These are phyloP conservation scores for Nemania sp. DNA, from an alignment of 2,329 filamentous ascomycete species.

Conservation along the genomic window DNA sequence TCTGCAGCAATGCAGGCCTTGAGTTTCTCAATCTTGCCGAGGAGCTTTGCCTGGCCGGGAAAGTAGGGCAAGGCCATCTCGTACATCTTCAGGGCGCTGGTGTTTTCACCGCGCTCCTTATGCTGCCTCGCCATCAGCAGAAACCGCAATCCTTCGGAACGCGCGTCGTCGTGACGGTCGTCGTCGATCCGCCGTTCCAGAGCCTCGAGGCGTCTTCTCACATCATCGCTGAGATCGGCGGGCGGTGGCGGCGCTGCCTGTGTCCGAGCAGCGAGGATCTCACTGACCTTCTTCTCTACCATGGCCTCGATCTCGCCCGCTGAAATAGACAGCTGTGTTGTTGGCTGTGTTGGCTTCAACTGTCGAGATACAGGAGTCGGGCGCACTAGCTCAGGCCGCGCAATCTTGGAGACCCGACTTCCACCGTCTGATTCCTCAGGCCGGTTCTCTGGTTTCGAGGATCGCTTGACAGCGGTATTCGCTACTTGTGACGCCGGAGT, in stretches of 20 bases:
- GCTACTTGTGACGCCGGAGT: constrained; percentile 33
- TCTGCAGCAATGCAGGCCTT: constrained; percentile 54
- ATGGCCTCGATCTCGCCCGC: constrained; percentile 84
- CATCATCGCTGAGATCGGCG: constrained; percentile 70
- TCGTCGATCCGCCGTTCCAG: constrained; percentile 85
- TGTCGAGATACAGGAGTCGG: constrained; percentile 28
- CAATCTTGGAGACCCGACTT: constrained; percentile 39
- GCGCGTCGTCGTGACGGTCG: constrained; percentile 68
- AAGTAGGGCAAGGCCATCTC: constrained; percentile 84
- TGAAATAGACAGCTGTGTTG: constrained; percentile 52
- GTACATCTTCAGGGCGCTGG: constrained; percentile 81
- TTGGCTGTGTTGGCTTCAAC: constrained; percentile 27
- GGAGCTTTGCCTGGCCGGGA: constrained; percentile 78
- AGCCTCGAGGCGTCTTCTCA: constrained; percentile 80
- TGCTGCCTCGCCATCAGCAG: constrained; percentile 92
- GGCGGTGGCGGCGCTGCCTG: constrained; percentile 52
- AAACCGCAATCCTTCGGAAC: constrained; percentile 81
- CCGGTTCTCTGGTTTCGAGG: constrained; percentile 47
- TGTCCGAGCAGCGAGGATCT: constrained; percentile 80
- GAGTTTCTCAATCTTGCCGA: constrained; percentile 70
- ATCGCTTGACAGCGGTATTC: constrained; percentile 35
- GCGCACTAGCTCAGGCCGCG: constrained; percentile 31
- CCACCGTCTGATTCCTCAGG: constrained; percentile 47
- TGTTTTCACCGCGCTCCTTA: constrained; percentile 79
- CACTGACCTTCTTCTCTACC: constrained; percentile 88